Base-by-base conservation (phyloP, 495 filamentous ascomycete species). In the Podospora bellae-mahoneyi region DNA sequence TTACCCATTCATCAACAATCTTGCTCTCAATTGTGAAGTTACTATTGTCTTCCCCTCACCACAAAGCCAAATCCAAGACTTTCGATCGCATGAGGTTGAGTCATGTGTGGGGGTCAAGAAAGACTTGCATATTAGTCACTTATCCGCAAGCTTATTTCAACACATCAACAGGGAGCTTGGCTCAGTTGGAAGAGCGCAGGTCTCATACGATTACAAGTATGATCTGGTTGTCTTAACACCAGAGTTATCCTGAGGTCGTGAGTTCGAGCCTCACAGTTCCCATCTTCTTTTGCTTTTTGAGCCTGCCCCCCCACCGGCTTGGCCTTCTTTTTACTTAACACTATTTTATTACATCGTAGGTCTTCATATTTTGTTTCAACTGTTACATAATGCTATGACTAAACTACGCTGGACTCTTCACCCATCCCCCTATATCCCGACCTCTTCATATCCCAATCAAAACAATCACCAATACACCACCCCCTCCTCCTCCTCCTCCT, bases 401-500 rank as follows among this genome's bases (percentile, higher is more conserved):
- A 48, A 13, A 13, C 39, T 48, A 48, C 39, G 13, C 39, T 48
- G 39, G 15, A 10, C 39, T 16, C 39, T 48, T 48, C 6, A 13
- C 39, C 39, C 34, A 39, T 13, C 9, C 9, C 7, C 1, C 15
- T 48, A 48, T 48, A 48, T 16, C 5, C 39, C 2, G 9, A 5
- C 39, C 19, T 60, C 30, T 7, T 32, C 1, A 7, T 32, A 32
- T 32, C 30, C 30, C 30, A 4, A 6, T 5, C 30, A 32, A 32
- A 32, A 20, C 48, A 23, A 27, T 70, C 73, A 84, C 82, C 82
- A 84, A 72, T 76, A 78, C n/a, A 76, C 81, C 6, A 74, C 77
- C 2, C 80, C 81, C 20, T 79, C 82, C 54, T 70, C 73, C 23
- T 70, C 73, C 23, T 20, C 20, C 20, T 23, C 23, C 23, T 23